Percentiles rank a stretch among this genome's conserved stretches.
These are phyloP conservation scores for Rhizomucor pusillus DNA, from an alignment of 371 early-diverging fungal genomes.

Conservation along the genomic window DNA sequence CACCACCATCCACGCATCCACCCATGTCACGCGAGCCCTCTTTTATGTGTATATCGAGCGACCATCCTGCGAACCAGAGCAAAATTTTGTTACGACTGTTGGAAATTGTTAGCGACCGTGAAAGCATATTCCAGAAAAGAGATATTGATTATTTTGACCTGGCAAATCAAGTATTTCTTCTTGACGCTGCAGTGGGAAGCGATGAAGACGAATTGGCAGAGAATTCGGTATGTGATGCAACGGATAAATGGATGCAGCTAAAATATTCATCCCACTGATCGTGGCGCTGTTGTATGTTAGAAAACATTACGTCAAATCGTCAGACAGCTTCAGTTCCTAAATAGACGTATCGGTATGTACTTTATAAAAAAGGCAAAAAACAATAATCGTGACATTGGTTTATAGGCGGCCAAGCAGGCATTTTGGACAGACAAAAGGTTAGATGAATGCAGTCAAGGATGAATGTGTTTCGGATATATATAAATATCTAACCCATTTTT, in stretches of 20 bases:
- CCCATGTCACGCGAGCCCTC: neutral
- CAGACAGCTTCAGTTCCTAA: neutral
- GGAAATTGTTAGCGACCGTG: constrained; percentile 13
- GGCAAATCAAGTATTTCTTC: constrained; percentile 13
- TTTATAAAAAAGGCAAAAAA: neutral
- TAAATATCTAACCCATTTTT: neutral
- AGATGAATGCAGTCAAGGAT: constrained; percentile 31
- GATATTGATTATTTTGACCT: constrained; percentile 25
- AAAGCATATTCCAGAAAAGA: constrained; percentile 18
- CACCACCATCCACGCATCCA: neutral
- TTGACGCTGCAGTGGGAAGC: constrained; percentile 32
- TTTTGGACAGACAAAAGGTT: constrained; percentile 20
- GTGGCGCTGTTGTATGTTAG: neutral
- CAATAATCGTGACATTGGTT: constrained; percentile 2
- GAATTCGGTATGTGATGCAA: constrained; percentile 15
- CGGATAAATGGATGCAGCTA: neutral
- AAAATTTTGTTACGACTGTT: constrained; percentile 1
- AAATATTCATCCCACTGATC: neutral
- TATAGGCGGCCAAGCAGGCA: neutral
- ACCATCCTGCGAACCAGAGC: neutral
- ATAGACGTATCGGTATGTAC: neutral
- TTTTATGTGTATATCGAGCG: neutral
- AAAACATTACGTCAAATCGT: neutral
- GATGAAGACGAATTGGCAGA: constrained; percentile 22
- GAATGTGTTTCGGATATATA: constrained; percentile 8